A percentile compares a stretch with the other conserved stretches of the same genome.
Evolutionary conservation across 2,329 filamentous ascomycete species (phyloP).

Genomic region (Aureobasidium sp.): DNA sequence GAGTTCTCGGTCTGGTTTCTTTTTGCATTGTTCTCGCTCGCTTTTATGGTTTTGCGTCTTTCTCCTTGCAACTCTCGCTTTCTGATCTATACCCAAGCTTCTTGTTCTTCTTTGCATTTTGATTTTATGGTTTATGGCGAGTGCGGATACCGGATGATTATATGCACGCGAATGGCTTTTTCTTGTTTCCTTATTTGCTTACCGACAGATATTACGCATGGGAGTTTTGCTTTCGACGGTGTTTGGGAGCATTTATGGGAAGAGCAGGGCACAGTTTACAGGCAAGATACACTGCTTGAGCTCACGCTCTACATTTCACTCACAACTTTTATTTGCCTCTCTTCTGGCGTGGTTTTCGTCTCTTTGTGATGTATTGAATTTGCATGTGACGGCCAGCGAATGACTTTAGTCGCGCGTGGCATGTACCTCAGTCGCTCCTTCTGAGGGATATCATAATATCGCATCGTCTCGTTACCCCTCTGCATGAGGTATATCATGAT

Average conservation of each 20-base stretch:
- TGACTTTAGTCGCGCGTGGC: background rate
- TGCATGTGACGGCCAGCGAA: background rate
- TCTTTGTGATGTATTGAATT: background rate
- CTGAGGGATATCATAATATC: background rate
- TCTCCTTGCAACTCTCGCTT: constrained; percentile 4
- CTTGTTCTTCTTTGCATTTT: background rate
- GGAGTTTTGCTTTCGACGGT: background rate
- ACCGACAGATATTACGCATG: background rate
- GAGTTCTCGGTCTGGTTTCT: background rate
- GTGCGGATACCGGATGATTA: background rate
- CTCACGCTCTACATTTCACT: background rate
- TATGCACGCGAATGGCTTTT: background rate
- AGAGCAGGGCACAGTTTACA: background rate
- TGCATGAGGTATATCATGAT: background rate
- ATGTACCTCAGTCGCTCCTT: background rate
- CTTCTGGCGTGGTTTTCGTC: background rate
- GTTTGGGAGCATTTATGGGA: background rate
- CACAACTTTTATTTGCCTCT: background rate
- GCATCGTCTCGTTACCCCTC: background rate
- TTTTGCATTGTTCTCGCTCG: background rate
- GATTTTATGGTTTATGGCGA: background rate
- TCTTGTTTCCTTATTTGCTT: background rate
- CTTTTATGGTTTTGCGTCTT: background rate
- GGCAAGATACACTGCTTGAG: background rate
- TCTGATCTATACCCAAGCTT: background rate